Percentiles rank a stretch among this genome's conserved stretches.
Evolutionary conservation across 2,329 filamentous ascomycete genomes (phyloP).

Genomic region (Calonectria honghensis): DNA sequence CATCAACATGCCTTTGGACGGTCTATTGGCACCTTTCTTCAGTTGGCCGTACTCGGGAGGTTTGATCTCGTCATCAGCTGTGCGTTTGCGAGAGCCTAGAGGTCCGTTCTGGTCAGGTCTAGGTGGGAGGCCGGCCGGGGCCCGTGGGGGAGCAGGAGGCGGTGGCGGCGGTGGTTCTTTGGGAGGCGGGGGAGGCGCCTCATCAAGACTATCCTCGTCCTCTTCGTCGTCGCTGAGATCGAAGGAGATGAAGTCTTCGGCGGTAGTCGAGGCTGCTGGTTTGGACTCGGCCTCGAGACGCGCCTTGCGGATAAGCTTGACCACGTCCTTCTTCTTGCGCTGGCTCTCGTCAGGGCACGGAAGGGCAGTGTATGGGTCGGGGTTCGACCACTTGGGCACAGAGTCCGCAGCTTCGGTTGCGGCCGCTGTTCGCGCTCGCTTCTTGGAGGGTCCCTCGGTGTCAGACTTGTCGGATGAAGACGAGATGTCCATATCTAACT

Average conservation of each 20-base stretch:
- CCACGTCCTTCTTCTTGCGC: constrained; percentile 88
- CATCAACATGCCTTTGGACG: constrained; percentile 69
- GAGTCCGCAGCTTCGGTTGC: constrained; percentile 63
- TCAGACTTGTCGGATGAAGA: constrained; percentile 55
- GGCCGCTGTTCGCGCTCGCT: constrained; percentile 56
- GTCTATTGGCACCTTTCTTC: constrained; percentile 71
- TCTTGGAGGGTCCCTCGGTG: constrained; percentile 64
- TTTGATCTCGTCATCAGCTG: constrained; percentile 80
- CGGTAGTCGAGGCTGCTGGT: constrained; percentile 72
- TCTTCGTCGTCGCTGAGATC: constrained; percentile 78
- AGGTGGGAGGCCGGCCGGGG: constrained; percentile 47
- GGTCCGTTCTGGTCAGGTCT: constrained; percentile 61
- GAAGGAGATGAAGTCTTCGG: constrained; percentile 93
- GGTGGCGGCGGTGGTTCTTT: constrained; percentile 45
- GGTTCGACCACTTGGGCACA: constrained; percentile 92
- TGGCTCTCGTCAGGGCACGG: constrained; percentile 85
- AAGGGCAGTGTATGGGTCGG: constrained; percentile 92
- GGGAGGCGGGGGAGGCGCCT: constrained; percentile 46
- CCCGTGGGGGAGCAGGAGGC: constrained; percentile 48
- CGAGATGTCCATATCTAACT: constrained; percentile 79
- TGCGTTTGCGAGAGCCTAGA: constrained; percentile 84
- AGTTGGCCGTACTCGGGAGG: constrained; percentile 71
- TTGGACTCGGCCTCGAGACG: constrained; percentile 76
- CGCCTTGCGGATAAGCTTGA: constrained; percentile 93
- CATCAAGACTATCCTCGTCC: constrained; percentile 48